phyloP scores from a whole-genome alignment of 78 protist species.

The Creolimax fragrantissima region DNA sequence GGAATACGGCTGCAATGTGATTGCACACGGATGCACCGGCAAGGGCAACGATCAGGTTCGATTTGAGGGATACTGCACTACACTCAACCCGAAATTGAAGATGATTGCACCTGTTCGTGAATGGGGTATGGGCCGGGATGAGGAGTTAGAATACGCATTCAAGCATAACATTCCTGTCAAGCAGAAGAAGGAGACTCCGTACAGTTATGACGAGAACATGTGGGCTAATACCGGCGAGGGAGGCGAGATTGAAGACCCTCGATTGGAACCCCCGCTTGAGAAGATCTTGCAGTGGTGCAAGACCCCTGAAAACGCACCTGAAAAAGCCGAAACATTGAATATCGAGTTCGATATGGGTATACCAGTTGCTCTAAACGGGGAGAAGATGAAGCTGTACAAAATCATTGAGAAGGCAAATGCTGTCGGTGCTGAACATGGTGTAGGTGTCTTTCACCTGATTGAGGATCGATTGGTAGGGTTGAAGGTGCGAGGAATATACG shows the following conservation, averaged over 20 bases:
- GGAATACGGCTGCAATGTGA: conserved; percentile 24
- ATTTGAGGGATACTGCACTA: conserved; percentile 48
- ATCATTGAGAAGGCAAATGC: conserved; percentile 11
- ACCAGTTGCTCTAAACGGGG: not conserved
- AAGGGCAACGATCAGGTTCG: conserved; percentile 77
- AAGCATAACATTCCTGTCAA: conserved; percentile 42
- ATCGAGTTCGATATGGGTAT: conserved; percentile 30
- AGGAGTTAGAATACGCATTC: conserved; percentile 27
- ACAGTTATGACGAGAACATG: conserved; percentile 38
- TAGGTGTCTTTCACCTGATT: conserved; percentile 63
- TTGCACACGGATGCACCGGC: conserved; percentile 69
- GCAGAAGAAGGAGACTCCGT: conserved; percentile 38
- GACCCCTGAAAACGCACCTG: conserved; percentile 39
- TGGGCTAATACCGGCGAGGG: conserved; percentile 42
- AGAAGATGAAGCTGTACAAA: conserved; percentile 2
- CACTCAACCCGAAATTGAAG: conserved; percentile 44
- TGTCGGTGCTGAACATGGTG: conserved; percentile 54
- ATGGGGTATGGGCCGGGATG: conserved; percentile 51
- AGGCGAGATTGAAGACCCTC: conserved; percentile 41
- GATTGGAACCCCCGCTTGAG: conserved; percentile 33
- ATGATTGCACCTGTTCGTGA: conserved; percentile 59
- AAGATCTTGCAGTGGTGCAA: conserved; percentile 36
- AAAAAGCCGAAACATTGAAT: conserved; percentile 7
- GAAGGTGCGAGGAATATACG: conserved; percentile 58
- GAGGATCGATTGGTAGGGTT: conserved; percentile 65